Evolutionary conservation across 2,329 filamentous ascomycete genomes (phyloP), one percentile per base, ranked within the genome.

Genomic region (Fusarium cyanostomum): DNA sequence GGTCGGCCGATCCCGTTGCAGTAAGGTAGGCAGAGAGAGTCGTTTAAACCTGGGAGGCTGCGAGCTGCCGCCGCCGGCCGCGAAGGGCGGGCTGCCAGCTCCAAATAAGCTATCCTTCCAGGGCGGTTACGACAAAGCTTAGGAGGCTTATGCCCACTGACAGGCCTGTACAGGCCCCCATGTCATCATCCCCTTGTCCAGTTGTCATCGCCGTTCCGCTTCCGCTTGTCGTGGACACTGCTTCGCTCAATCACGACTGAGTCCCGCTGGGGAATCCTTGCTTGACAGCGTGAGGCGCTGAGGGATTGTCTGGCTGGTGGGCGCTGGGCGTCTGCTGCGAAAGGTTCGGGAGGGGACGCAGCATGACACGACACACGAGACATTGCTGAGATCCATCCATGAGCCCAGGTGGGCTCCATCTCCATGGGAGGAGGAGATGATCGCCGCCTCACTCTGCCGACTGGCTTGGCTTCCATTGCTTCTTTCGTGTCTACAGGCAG

Each of bases 231-330:
- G 21, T 21, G 21, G 21, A 21, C 21, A 21, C 21, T 21, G 21
- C 21, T 4, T 21, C 21, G 21, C 21, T 21, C 21, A 21, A 21
- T 21, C 52, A 63, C 46, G 38, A 38, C 31, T 43, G 37, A 27
- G 51, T 18, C 52, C 38, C 56, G 62, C 71, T 66, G 69, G 71
- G 69, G 68, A 70, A 70, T 62, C 70, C 71, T 65, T 72, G 71
- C 21, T 33, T 26, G 33, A 21, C 31, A 42, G 44, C 45, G 59
- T 64, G 60, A 64, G 61, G 62, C 61, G 62, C 56, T 62, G 59
- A 41, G 39, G 16, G 12, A 9, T 37, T 27, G 13, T 46, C 46
- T 30, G 35, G 21, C 26, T 26, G 27, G 35, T 31, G 21, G 21
- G 21, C 21, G 21, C 21, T 28, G 38, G 26, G 28, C 34, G 13